Base-by-base conservation (phyloP, 2,329 filamentous ascomycete species). In the Juglanconis sp. region DNA sequence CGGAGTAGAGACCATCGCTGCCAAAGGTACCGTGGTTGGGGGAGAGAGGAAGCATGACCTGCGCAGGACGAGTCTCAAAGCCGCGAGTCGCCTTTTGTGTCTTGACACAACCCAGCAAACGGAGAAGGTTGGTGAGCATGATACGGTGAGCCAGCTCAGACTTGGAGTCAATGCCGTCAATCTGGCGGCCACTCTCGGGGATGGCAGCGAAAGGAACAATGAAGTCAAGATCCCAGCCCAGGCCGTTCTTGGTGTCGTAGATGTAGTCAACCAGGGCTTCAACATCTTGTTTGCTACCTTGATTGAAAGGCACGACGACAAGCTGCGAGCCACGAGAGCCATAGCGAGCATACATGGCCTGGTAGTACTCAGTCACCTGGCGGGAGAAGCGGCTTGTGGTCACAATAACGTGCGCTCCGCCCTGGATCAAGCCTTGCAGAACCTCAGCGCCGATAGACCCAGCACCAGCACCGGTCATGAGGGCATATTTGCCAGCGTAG, bases 11-110 rank as follows among this genome's bases (percentile, higher is more conserved):
- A 79, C 95, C 95, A 69, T 99, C 95, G 73, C 92, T 97, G 71
- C 95, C 95, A 69, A 99, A 99, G 36, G 94, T 99, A 67, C 95
- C 95, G 77, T 99, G 96, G 79, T 99, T 99, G 62, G 95, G 95
- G 3, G 95, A 99, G 8, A 99, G 82, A 51, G 95, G 95, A 32
- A 99, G 84, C 63, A 99, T 93, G 69, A 98, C 94, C 76, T 99
- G 95, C 32, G 95, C 95, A 53, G 95, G 95, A 44, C 95, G 91
- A 38, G 95, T 99, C 79, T 96, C 92, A 70, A 95, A 96, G 60
- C 91, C 92, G 67, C 90, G 87, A 66, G 89, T 84, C 34, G 88
- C 83, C 82, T 99, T 99, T 75, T 98, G 90, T 5, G 87, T 78
- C 84, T 98, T 99, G 77, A 99, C 89, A 65, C 81, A 87, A 68